Conservation (phyloP, 345 rosid genomes). For the Atalantia buxifolia region DNA sequence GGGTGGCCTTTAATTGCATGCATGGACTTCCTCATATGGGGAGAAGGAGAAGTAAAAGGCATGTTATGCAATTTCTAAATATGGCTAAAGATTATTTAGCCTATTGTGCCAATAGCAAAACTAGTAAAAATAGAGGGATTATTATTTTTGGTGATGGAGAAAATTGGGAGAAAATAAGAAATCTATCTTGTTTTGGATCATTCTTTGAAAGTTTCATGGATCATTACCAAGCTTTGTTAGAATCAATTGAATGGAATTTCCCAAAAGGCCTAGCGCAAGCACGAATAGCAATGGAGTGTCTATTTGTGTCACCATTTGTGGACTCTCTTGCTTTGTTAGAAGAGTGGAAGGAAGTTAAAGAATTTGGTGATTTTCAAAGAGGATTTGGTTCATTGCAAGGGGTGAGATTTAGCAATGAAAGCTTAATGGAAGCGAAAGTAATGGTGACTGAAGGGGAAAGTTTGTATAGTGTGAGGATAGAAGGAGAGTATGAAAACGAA, state of each 20-base stretch:
- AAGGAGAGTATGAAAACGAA: slow-evolving; percentile 22
- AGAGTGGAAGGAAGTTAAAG: slow-evolving; percentile 18
- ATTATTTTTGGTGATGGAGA: slow-evolving; percentile 39
- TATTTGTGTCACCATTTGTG: slow-evolving; percentile 38
- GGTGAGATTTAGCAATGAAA: slow-evolving; percentile 17
- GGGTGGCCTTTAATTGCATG: slow-evolving; percentile 47
- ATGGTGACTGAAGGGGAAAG: slow-evolving; percentile 23
- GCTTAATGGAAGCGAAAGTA: slow-evolving; percentile 31
- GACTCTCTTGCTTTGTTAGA: slow-evolving; percentile 32
- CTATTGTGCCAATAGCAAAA: background rate
- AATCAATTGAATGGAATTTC: slow-evolving; percentile 37
- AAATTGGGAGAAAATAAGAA: slow-evolving; percentile 10
- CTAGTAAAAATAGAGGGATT: slow-evolving; percentile 18
- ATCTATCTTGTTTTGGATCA: slow-evolving; percentile 20
- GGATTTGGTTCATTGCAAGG: slow-evolving; percentile 13
- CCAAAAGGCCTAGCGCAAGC: slow-evolving; percentile 30
- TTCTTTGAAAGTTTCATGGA: slow-evolving; percentile 28
- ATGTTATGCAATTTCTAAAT: slow-evolving; percentile 29
- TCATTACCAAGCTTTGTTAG: slow-evolving; percentile 34
- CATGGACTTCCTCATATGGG: slow-evolving; percentile 49
- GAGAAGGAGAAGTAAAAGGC: slow-evolving; percentile 26
- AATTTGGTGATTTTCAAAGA: background rate
- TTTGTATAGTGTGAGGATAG: slow-evolving; percentile 21
- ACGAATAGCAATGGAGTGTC: slow-evolving; percentile 42
- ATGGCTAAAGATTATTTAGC: slow-evolving; percentile 23